Percentiles rank a stretch among this genome's conserved stretches.
These are phyloP conservation scores for Laguncularia racemosa DNA, from an alignment of 345 rosid species.

Conservation along the genomic window DNA sequence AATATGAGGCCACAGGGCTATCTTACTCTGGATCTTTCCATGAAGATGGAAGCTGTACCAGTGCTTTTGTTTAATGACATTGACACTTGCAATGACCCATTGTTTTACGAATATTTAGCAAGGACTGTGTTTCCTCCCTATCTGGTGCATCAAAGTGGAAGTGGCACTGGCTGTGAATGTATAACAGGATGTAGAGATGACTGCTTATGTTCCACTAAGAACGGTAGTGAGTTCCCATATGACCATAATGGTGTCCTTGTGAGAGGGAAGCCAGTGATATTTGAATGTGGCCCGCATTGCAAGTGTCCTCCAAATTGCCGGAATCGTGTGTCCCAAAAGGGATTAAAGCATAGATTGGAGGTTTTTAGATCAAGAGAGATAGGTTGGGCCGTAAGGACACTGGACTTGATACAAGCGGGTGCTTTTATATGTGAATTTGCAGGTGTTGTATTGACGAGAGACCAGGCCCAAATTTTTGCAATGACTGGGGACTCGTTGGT, in stretches of 20 bases:
- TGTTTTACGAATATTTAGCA: conserved; percentile 64
- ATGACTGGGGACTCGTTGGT: conserved; percentile 80
- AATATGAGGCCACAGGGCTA: conserved; percentile 63
- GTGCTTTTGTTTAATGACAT: conserved; percentile 68
- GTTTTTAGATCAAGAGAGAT: conserved; percentile 85
- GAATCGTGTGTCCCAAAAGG: conserved; percentile 74
- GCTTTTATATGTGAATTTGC: conserved; percentile 85
- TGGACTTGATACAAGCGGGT: conserved; percentile 85
- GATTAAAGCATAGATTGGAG: conserved; percentile 62
- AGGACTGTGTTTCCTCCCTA: conserved; percentile 53
- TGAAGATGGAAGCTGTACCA: conserved; percentile 49
- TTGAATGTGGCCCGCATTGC: conserved; percentile 77
- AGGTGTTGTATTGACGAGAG: conserved; percentile 82
- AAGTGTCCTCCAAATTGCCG: conserved; percentile 73
- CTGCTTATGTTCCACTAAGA: conserved; percentile 64
- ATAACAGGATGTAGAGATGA: conserved; percentile 52
- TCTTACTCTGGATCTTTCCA: conserved; percentile 68
- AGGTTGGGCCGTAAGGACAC: conserved; percentile 85
- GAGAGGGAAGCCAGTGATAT: conserved; percentile 67
- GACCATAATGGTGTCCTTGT: conserved; percentile 57
- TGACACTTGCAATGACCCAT: conserved; percentile 63
- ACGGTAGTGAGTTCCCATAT: conserved; percentile 80
- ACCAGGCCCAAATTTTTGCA: conserved; percentile 69
- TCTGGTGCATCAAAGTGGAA: conserved; percentile 22
- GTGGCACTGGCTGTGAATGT: conserved; percentile 67